These are phyloP conservation scores for Sporisorium scitamineum DNA, from an alignment of 1,284 basidiomycete genomes.

Conservation along the genomic window DNA sequence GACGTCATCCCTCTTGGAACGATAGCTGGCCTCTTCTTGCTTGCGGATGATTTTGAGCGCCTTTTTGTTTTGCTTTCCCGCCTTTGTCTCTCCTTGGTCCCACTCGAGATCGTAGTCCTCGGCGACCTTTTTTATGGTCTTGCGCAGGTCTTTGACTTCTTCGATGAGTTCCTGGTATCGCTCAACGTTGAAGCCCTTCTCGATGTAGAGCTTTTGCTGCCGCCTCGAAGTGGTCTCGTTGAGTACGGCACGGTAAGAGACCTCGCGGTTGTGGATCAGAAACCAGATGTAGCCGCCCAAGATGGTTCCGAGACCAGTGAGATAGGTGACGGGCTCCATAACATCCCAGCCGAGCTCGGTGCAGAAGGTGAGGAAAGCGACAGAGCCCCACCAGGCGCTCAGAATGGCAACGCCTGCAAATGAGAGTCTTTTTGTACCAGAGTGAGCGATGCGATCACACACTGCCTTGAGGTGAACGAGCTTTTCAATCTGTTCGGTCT, in stretches of 20 bases:
- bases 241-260: slow-evolving; percentile 60
- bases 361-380: slow-evolving; percentile 58
- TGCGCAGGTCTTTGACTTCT: slow-evolving; percentile 58
- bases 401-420: slow-evolving; percentile 55
- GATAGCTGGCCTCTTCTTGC: slow-evolving; percentile 37
- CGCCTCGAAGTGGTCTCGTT: slow-evolving; percentile 61
- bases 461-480: slow-evolving; percentile 57
- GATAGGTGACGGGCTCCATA: slow-evolving; percentile 59
- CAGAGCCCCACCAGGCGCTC: slow-evolving; percentile 56
- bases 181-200: slow-evolving; percentile 60
- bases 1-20: slow-evolving; percentile 14
- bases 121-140: slow-evolving; percentile 59
- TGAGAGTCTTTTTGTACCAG: slow-evolving; percentile 53
- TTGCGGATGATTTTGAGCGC: slow-evolving; percentile 62
- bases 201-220: slow-evolving; percentile 58
- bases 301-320: slow-evolving; percentile 58
- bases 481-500: slow-evolving; percentile 56
- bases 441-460: slow-evolving; percentile 58
- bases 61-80: slow-evolving; percentile 54
- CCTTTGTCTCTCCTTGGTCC: slow-evolving; percentile 59
- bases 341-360: slow-evolving; percentile 58
- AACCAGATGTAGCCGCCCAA: slow-evolving; percentile 63
- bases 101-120: slow-evolving; percentile 64
- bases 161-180: slow-evolving; percentile 59
- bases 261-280: slow-evolving; percentile 62